A percentile compares a stretch with the other conserved stretches of the same genome.
phyloP scores from a whole-genome alignment of 352 stramenopile species.

The Globisporangium polare region DNA sequence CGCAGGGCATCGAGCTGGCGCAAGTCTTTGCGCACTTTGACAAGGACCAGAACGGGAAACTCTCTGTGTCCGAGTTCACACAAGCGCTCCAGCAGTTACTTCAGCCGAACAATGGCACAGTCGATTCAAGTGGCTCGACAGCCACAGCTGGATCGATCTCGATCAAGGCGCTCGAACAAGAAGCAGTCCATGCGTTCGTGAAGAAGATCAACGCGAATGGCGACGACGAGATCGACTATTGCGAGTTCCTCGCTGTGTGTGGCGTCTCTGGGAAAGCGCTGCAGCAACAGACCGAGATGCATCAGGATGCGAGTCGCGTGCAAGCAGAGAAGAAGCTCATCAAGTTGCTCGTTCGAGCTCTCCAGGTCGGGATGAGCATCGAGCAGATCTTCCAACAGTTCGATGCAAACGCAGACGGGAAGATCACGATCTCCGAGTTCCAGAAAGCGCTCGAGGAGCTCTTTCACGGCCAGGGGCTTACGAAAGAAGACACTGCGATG shows the following conservation, averaged over 20 bases:
- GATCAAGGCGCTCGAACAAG: constrained; percentile 36
- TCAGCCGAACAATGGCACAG: constrained; percentile 13
- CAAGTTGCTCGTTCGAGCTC: constrained; percentile 53
- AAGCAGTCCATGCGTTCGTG: constrained; percentile 39
- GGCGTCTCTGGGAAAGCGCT: constrained; percentile 29
- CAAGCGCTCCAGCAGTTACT: constrained; percentile 44
- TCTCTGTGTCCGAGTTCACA: constrained; percentile 56
- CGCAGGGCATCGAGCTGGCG: constrained; percentile 47
- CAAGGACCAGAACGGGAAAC: constrained; percentile 44
- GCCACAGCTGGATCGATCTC: constrained; percentile 5
- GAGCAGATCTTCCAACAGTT: constrained; percentile 78
- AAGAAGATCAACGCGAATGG: constrained; percentile 57
- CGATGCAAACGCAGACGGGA: constrained; percentile 55
- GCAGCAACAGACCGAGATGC: constrained; percentile 12
- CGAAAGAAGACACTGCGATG: constrained; percentile 29
- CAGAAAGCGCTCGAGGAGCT: constrained; percentile 45
- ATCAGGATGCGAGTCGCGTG: constrained; percentile 15
- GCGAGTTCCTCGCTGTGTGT: constrained; percentile 59
- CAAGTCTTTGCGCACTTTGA: constrained; percentile 75
- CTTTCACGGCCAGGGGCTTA: constrained; percentile 33
- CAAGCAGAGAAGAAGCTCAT: constrained; percentile 53
- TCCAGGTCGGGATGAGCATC: constrained; percentile 37
- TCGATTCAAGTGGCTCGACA: constrained; percentile 1
- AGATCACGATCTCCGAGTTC: constrained; percentile 56
- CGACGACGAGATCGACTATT: constrained; percentile 58